Conservation (phyloP, 2,329 filamentous ascomycete species). For the Fusarium camptoceras region DNA sequence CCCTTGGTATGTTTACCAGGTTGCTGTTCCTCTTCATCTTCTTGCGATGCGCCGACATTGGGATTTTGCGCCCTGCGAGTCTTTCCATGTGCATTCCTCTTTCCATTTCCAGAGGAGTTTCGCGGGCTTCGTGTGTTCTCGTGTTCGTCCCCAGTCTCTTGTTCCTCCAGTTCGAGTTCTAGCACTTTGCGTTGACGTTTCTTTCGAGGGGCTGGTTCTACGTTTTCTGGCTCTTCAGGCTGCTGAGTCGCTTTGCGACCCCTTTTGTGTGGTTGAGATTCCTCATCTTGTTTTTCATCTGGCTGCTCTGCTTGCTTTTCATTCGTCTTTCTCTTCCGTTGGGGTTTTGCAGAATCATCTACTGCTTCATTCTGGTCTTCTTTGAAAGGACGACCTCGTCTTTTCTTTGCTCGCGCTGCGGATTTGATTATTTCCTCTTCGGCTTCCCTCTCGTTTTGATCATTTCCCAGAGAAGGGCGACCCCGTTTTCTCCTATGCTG, state of each 20-base stretch:
- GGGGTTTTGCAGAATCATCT: constrained; percentile 31
- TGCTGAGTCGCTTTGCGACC: constrained; percentile 17
- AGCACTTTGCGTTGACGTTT: constrained; percentile 23
- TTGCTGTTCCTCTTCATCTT: constrained; percentile 19
- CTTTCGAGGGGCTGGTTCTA: constrained; percentile 24
- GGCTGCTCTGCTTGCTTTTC: constrained; percentile 10
- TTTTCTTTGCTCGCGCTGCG: neutral
- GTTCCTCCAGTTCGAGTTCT: neutral
- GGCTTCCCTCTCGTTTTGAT: neutral
- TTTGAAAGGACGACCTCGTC: neutral
- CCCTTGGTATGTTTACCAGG: constrained; percentile 21
- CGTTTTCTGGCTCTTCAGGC: constrained; percentile 20
- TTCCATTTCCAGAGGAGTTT: constrained; percentile 34
- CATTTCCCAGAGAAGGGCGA: neutral
- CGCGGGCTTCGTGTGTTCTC: constrained; percentile 27
- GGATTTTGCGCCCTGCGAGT: constrained; percentile 16
- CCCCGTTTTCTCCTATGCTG: neutral
- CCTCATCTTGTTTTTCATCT: constrained; percentile 25
- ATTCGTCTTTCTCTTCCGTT: constrained; percentile 28
- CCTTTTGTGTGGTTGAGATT: constrained; percentile 26
- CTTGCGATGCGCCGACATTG: constrained; percentile 10
- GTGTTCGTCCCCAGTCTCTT: constrained; percentile 8
- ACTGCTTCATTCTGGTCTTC: neutral
- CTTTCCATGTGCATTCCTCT: constrained; percentile 33
- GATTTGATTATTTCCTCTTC: neutral